Conservation (phyloP, 73 alveolate species). For the Urostyla sp. region DNA sequence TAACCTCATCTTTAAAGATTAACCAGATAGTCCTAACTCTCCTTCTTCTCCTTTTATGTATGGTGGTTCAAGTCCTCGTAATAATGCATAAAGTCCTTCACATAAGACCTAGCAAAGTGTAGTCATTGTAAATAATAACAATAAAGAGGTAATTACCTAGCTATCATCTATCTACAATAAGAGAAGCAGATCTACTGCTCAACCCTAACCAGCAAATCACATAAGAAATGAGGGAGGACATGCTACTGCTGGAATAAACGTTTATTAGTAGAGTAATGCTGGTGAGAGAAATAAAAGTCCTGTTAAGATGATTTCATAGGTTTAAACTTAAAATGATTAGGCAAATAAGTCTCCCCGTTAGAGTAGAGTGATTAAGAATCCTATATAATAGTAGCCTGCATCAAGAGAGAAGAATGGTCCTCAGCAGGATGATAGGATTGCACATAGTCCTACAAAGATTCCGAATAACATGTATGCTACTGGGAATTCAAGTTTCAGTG, state of each 20-base stretch:
- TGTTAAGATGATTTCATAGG: neutral
- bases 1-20: neutral
- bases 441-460: conserved; percentile 33
- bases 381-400: conserved; percentile 40
- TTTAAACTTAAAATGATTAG: neutral
- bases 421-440: conserved; percentile 33
- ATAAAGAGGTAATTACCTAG: conserved; percentile 42
- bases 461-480: conserved; percentile 7
- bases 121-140: neutral
- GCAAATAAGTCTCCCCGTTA: conserved; percentile 33
- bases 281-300: conserved; percentile 46
- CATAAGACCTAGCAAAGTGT: neutral
- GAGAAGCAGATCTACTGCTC: conserved; percentile 42
- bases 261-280: neutral
- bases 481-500: neutral
- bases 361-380: conserved; percentile 31
- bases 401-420: conserved; percentile 5
- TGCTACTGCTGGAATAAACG: neutral
- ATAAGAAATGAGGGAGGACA: neutral
- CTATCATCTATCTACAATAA: conserved; percentile 32
- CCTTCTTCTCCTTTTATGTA: neutral
- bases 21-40: neutral
- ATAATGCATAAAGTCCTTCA: neutral
- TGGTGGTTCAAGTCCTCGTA: conserved; percentile 4
- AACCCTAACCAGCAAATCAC: neutral